A percentile compares a stretch with the other conserved stretches of the same genome.
These are phyloP conservation scores for Boletellus ananas DNA, from an alignment of 768 basidiomycete species.

Conservation along the genomic window DNA sequence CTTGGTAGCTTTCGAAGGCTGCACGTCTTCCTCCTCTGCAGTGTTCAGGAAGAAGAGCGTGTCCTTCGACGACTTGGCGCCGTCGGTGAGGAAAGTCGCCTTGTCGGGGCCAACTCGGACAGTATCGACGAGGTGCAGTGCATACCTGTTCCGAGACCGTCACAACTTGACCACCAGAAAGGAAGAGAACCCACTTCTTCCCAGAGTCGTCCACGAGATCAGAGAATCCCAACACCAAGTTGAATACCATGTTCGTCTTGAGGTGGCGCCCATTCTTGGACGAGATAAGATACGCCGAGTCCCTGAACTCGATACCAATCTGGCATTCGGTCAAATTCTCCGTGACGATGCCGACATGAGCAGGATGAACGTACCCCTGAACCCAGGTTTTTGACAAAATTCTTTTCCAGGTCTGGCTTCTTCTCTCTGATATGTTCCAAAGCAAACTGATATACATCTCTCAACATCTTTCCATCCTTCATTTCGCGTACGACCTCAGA, in stretches of 20 bases:
- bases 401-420: constrained; percentile 75
- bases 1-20: constrained; percentile 51
- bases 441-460: constrained; percentile 81
- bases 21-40: constrained; percentile 53
- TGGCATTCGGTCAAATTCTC: constrained; percentile 29
- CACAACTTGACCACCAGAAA: background rate
- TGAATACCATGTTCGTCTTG: constrained; percentile 80
- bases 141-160: constrained; percentile 53
- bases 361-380: constrained; percentile 62
- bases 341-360: background rate
- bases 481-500: constrained; percentile 68
- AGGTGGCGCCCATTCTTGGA: constrained; percentile 72
- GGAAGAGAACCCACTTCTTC: constrained; percentile 56
- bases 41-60: constrained; percentile 80
- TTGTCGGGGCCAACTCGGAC: constrained; percentile 69
- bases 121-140: constrained; percentile 85
- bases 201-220: constrained; percentile 74
- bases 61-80: constrained; percentile 79
- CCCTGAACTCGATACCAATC: constrained; percentile 96
- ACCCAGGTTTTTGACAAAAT: constrained; percentile 86
- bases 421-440: constrained; percentile 68
- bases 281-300: constrained; percentile 78
- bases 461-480: constrained; percentile 71
- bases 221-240: constrained; percentile 79
- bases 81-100: constrained; percentile 73